phyloP scores from a whole-genome alignment of 441 rosid genomes.

The Gossypium lobatum region DNA sequence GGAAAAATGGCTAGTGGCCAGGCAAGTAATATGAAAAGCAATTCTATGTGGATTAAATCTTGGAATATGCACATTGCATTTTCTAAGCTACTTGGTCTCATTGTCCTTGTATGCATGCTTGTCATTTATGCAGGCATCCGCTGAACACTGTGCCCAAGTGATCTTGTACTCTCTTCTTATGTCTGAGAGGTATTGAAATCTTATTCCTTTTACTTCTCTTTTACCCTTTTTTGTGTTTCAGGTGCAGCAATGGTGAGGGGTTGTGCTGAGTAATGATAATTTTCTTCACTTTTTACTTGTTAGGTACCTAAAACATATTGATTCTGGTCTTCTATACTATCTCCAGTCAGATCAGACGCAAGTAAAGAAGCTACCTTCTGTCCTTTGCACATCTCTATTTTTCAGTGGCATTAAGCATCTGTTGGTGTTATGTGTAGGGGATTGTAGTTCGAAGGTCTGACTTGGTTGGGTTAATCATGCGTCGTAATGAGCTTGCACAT shows the following conservation, averaged over 20 bases:
- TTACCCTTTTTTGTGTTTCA: background rate
- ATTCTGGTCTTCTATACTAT: conserved; percentile 85
- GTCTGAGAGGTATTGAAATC: conserved; percentile 78
- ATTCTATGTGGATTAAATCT: background rate
- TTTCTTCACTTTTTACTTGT: conserved; percentile 16
- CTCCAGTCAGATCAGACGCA: conserved; percentile 86
- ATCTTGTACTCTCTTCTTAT: conserved; percentile 93
- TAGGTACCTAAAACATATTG: conserved; percentile 76
- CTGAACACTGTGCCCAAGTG: conserved; percentile 97
- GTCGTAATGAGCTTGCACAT: conserved; percentile 92
- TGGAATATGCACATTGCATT: conserved; percentile 12
- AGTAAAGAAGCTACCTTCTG: conserved; percentile 35
- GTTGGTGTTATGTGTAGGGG: conserved; percentile 48
- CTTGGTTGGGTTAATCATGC: conserved; percentile 88
- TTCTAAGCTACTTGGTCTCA: conserved; percentile 9
- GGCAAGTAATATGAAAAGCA: conserved; percentile 36
- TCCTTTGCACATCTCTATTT: conserved; percentile 20
- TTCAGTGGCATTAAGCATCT: conserved; percentile 23
- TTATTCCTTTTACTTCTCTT: conserved; percentile 17
- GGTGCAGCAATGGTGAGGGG: background rate
- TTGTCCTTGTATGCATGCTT: conserved; percentile 13
- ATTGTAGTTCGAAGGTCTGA: conserved; percentile 76
- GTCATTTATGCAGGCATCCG: conserved; percentile 56
- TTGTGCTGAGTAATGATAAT: conserved; percentile 11
- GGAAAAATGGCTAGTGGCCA: conserved; percentile 81